These are phyloP conservation scores for Xylariaceae sp. DNA, from an alignment of 2,329 filamentous ascomycete genomes.

Conservation along the genomic window DNA sequence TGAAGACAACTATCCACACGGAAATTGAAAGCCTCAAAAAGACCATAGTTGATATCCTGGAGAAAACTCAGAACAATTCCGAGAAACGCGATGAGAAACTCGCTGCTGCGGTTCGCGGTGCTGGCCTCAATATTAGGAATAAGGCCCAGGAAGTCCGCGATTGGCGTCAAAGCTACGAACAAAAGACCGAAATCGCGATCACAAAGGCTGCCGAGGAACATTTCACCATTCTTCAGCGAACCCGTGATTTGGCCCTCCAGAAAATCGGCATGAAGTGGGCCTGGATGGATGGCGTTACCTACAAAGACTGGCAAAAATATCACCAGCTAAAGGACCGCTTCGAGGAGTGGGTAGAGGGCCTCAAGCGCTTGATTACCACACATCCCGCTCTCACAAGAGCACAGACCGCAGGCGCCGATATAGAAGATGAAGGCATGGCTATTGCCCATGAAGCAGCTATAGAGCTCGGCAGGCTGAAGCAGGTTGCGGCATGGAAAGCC, in stretches of 20 bases:
- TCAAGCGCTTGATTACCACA: conserved; percentile 69
- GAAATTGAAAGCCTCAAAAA: conserved; percentile 63
- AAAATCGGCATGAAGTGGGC: conserved; percentile 94
- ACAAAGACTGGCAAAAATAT: conserved; percentile 96
- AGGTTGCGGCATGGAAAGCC: conserved; percentile 81
- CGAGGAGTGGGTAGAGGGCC: conserved; percentile 77
- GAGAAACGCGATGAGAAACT: conserved; percentile 43
- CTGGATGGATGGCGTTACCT: conserved; percentile 91
- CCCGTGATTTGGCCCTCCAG: conserved; percentile 78
- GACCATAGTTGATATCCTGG: conserved; percentile 61
- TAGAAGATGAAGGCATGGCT: conserved; percentile 75
- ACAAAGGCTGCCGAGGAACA: conserved; percentile 72
- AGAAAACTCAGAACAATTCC: conserved; percentile 48
- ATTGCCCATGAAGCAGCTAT: conserved; percentile 73
- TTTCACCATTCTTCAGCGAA: conserved; percentile 75
- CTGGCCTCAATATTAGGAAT: conserved; percentile 70
- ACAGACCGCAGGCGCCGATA: conserved; percentile 60
- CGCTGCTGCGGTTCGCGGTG: conserved; percentile 53
- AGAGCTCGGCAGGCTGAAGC: conserved; percentile 76
- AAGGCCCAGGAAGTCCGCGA: conserved; percentile 71
- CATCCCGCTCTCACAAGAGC: conserved; percentile 68
- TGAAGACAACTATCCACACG: conserved; percentile 62
- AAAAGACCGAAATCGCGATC: conserved; percentile 64
- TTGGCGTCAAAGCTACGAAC: conserved; percentile 71
- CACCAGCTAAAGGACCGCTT: conserved; percentile 81